Percentiles rank a stretch among this genome's conserved stretches.
Evolutionary conservation across 2,329 filamentous ascomycete species (phyloP).

Genomic region (Macrophomina tecta): DNA sequence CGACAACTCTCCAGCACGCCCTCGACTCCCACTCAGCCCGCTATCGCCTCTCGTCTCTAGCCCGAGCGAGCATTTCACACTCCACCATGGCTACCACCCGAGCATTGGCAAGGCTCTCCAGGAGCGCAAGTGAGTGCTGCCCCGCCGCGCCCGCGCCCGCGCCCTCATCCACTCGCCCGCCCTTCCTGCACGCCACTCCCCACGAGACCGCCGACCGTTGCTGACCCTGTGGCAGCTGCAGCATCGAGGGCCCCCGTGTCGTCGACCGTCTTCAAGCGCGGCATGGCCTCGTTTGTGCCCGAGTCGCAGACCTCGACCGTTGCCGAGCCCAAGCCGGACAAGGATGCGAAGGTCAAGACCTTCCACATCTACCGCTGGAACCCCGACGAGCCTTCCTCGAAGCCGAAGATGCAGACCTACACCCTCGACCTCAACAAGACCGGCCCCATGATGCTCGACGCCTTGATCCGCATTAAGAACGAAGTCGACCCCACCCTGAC

Average conservation of each 20-base stretch:
- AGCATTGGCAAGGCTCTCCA: constrained; percentile 45
- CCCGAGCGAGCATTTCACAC: constrained; percentile 13
- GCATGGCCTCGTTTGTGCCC: constrained; percentile 50
- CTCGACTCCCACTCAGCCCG: constrained; percentile 1
- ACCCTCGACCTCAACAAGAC: constrained; percentile 98
- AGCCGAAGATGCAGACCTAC: constrained; percentile 95
- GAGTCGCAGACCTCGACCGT: constrained; percentile 65
- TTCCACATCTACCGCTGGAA: constrained; percentile 99
- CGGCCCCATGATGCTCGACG: constrained; percentile 97
- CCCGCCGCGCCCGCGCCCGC: neutral
- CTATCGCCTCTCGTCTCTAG: constrained; percentile 14
- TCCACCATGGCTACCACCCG: constrained; percentile 45
- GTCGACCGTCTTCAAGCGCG: constrained; percentile 38
- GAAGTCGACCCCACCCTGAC: constrained; percentile 96
- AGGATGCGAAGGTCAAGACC: constrained; percentile 76
- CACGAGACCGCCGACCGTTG: constrained; percentile 4
- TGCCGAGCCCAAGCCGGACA: constrained; percentile 64
- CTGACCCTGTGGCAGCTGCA: constrained; percentile 33
- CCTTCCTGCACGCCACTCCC: neutral
- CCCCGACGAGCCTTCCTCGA: constrained; percentile 87
- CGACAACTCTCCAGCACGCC: constrained; percentile 6
- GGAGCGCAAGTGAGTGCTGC: constrained; percentile 42
- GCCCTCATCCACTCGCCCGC: constrained; percentile 22
- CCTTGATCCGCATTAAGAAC: constrained; percentile 98
- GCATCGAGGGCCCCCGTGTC: constrained; percentile 41